Conservation (phyloP, 2,329 filamentous ascomycete genomes). For the Aspergillus phoenicis region DNA sequence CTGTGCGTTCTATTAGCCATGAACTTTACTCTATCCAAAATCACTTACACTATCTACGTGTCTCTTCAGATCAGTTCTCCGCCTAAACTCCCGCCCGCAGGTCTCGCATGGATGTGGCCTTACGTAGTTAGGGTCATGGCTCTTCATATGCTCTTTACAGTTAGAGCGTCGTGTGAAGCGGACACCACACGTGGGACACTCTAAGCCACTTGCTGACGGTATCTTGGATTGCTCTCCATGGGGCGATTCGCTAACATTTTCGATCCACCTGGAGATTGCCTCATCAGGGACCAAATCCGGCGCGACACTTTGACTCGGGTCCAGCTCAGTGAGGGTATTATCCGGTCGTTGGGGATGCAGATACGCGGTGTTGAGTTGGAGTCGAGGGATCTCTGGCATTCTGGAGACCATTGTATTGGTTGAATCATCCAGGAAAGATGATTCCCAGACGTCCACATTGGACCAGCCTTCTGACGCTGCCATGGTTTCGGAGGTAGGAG, state of each 20-base stretch:
- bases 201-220: slow-evolving; percentile 62
- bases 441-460: slow-evolving; percentile 22
- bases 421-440: slow-evolving; percentile 11
- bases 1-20: slow-evolving; percentile 54
- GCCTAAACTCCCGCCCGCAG: slow-evolving; percentile 76
- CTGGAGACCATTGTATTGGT: slow-evolving; percentile 1
- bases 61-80: slow-evolving; percentile 74
- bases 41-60: slow-evolving; percentile 56
- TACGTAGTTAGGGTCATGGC: slow-evolving; percentile 72
- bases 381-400: slow-evolving; percentile 12
- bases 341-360: background rate
- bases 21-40: background rate
- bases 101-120: slow-evolving; percentile 71
- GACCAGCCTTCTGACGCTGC: slow-evolving; percentile 19
- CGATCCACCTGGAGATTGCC: slow-evolving; percentile 17
- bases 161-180: slow-evolving; percentile 84
- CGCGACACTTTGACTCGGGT: slow-evolving; percentile 5
- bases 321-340: slow-evolving; percentile 3
- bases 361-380: background rate
- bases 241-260: slow-evolving; percentile 1
- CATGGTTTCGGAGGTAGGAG: slow-evolving; percentile 26
- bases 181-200: slow-evolving; percentile 74
- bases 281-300: slow-evolving; percentile 9
- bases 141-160: slow-evolving; percentile 82
- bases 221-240: slow-evolving; percentile 23